Conservation (phyloP, 352 stramenopile genomes). For the Globisporangium camurandrum region DNA sequence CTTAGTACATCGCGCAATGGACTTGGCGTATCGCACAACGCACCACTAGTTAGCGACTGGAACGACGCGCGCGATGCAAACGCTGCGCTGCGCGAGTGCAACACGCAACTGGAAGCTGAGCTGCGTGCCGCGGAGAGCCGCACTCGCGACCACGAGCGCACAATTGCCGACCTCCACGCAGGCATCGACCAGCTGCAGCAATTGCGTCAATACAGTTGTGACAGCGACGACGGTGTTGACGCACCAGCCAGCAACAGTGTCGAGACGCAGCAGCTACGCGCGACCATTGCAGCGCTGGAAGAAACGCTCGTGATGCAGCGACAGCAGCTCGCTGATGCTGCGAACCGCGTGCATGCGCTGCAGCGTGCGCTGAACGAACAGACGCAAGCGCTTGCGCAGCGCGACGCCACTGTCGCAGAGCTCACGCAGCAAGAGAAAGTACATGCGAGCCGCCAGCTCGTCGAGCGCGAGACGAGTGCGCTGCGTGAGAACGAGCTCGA, state of each 20-base stretch:
- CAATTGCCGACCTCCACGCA: conserved; percentile 4
- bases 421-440: no score
- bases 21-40: background rate
- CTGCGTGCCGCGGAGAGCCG: background rate
- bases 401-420: background rate
- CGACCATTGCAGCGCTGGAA: background rate
- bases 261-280: background rate
- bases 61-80: conserved; percentile 4
- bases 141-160: background rate
- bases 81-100: background rate
- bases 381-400: background rate
- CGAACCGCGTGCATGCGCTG: background rate
- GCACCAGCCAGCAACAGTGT: conserved; percentile 2
- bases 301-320: background rate
- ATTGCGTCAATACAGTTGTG: background rate
- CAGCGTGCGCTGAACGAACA: background rate
- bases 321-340: conserved; percentile 1
- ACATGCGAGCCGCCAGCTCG: no score
- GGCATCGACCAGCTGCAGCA: conserved; percentile 1
- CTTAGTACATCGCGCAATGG: background rate
- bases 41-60: background rate
- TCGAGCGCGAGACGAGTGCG: no score
- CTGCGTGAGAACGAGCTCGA: conserved; percentile 19
- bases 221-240: background rate
- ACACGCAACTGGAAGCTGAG: conserved; percentile 5